Evolutionary conservation across 345 rosid genomes (phyloP), one percentile per base, ranked within the genome.

Genomic region (Corymbia maculata): DNA sequence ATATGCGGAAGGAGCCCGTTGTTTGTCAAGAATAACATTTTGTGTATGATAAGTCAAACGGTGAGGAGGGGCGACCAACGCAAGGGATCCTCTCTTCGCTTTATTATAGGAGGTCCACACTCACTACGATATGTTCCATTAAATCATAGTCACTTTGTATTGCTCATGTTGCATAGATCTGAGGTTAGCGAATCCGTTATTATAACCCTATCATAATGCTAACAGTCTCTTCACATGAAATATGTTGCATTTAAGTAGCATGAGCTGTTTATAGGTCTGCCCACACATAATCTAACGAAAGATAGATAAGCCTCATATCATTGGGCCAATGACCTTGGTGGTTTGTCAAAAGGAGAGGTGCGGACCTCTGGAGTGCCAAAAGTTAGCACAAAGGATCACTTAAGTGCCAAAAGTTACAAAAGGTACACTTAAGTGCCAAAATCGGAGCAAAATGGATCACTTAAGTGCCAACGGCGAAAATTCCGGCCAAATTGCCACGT

Each of bases 1-100:
- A 55, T 9, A 1, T 0, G 57, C 22, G 9, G 61, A 55, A 26
- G 3, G 26, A 21, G 9, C 61, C 61, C 61, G 6, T 14, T 51
- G 17, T 51, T 51, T 3, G 24, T 53, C 9, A 53, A 19, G 9
- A 53, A 53, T 53, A 0, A 2, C n/a, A 1, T 57, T 24, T 57
- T 57, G 8, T 9, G 64, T 57, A 22, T 26, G 28, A 57, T 22
- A 57, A 8, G 28, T 57, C 1, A 57, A 57, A 24, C 9, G 24
- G 64, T 57, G 64, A 4, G 26, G n/a, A 57, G 28, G 64, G 13
- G 64, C 0, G 3, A 57, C n/a, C 64, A 22, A 22, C 0, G 6
- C 24, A 2, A 4, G 0, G 1, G 6, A 57, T 57, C n/a, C 0
- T 57, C 28, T 22, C n/a, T 57, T 22, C 64, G 12, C 0, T 6